Conservation (phyloP, 805 yeast genomes). For the Priceomyces fermenticarens region DNA sequence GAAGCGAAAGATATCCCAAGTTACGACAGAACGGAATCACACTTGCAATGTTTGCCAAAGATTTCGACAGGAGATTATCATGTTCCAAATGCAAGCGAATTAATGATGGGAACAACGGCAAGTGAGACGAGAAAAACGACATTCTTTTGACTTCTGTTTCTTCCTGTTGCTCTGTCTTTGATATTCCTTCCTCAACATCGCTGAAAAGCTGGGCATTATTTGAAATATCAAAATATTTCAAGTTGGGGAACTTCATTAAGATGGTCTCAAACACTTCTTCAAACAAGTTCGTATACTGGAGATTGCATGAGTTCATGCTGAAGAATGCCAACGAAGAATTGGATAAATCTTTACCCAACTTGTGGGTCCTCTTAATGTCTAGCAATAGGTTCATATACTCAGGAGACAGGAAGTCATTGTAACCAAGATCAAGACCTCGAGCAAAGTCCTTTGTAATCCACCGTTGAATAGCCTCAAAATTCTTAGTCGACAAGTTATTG, state of each 20-base stretch:
- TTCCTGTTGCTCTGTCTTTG: background rate
- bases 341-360: slow-evolving; percentile 15
- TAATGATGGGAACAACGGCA: slow-evolving; percentile 67
- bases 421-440: slow-evolving; percentile 79
- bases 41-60: slow-evolving; percentile 60
- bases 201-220: slow-evolving; percentile 62
- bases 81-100: slow-evolving; percentile 69
- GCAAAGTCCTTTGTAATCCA: slow-evolving; percentile 54
- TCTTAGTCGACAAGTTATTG: slow-evolving; percentile 60
- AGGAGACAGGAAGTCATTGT: slow-evolving; percentile 58
- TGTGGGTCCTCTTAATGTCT: slow-evolving; percentile 22
- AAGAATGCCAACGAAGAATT: slow-evolving; percentile 38
- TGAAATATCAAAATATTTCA: slow-evolving; percentile 75
- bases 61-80: slow-evolving; percentile 55
- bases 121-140: slow-evolving; percentile 53
- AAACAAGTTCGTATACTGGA: slow-evolving; percentile 45
- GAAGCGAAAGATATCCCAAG: slow-evolving; percentile 65
- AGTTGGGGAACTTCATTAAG: slow-evolving; percentile 51
- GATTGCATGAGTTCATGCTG: slow-evolving; percentile 64
- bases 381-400: slow-evolving; percentile 35
- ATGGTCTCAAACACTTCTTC: slow-evolving; percentile 51
- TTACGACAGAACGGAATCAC: slow-evolving; percentile 65
- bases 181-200: background rate
- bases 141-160: slow-evolving; percentile 27
- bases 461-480: slow-evolving; percentile 49